These are phyloP conservation scores for Dovyalis caffra DNA, from an alignment of 345 rosid species.

Conservation along the genomic window DNA sequence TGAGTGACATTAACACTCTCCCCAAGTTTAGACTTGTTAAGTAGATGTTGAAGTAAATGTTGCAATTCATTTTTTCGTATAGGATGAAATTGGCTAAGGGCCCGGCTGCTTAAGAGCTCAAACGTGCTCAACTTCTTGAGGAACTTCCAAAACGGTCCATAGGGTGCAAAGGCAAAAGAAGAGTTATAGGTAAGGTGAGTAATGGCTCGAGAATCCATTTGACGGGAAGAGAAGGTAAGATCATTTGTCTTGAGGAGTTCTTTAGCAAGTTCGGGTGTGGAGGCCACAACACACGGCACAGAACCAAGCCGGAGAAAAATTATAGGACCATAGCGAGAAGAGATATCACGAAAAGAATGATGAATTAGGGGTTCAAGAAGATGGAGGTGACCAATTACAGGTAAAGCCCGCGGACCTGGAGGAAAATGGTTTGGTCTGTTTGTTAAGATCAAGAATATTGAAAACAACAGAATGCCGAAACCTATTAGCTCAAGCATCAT, in stretches of 20 bases:
- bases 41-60: conserved; percentile 6
- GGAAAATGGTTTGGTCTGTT: conserved; percentile 15
- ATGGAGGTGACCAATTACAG: conserved; percentile 49
- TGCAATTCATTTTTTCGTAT: conserved; percentile 28
- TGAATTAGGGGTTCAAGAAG: conserved; percentile 40
- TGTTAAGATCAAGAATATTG: too few species aligned
- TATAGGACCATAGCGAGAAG: conserved; percentile 31
- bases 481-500: too few species aligned
- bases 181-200: conserved; percentile 39
- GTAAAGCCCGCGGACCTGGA: conserved; percentile 37
- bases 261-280: conserved; percentile 36
- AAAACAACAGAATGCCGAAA: too few species aligned
- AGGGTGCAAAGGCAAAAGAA: conserved; percentile 44
- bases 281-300: conserved; percentile 34
- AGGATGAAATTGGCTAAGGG: conserved; percentile 36
- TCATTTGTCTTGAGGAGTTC: conserved; percentile 41
- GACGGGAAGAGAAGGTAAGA: conserved; percentile 33
- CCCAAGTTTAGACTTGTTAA: conserved; percentile 16
- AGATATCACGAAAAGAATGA: conserved; percentile 28
- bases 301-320: conserved; percentile 39
- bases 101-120: conserved; percentile 43
- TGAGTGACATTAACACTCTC: conserved; percentile 38
- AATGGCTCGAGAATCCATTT: conserved; percentile 34
- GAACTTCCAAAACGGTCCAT: conserved; percentile 48
- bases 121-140: conserved; percentile 40